Conservation (phyloP, 768 basidiomycete genomes). For the Galerina sulciceps region DNA sequence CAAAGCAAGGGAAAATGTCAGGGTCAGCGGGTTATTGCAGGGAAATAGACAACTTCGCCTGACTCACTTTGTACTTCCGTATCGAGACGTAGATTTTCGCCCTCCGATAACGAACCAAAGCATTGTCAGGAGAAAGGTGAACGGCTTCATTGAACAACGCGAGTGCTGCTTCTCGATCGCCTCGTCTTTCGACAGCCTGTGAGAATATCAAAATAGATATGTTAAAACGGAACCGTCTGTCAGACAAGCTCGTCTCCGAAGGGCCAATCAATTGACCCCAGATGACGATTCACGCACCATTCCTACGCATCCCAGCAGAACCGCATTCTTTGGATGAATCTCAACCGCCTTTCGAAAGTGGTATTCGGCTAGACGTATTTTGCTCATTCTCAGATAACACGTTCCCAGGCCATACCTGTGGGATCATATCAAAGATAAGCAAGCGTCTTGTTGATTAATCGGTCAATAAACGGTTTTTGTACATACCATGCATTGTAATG, state of each 20-base stretch:
- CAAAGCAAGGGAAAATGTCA: neutral
- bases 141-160: constrained; percentile 83
- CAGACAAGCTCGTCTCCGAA: constrained; percentile 26
- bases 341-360: constrained; percentile 92
- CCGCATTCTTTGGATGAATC: constrained; percentile 94
- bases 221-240: constrained; percentile 25
- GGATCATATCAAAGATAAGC: constrained; percentile 37
- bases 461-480: constrained; percentile 13
- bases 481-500: constrained; percentile 98
- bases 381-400: constrained; percentile 94
- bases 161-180: constrained; percentile 77
- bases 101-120: constrained; percentile 92
- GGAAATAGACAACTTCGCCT: constrained; percentile 8
- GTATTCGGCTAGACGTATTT: constrained; percentile 92
- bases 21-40: constrained; percentile 15
- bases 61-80: constrained; percentile 79
- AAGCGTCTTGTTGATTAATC: constrained; percentile 8
- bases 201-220: constrained; percentile 11
- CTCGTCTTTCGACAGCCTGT: constrained; percentile 88
- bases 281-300: constrained; percentile 68
- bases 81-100: constrained; percentile 89
- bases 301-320: constrained; percentile 94
- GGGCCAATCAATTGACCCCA: constrained; percentile 10
- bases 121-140: constrained; percentile 80
- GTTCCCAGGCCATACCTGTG: constrained; percentile 97